A percentile compares a stretch with the other conserved stretches of the same genome.
Conservation (phyloP, 2,329 filamentous ascomycete species). For the Rutstroemia sp. region DNA sequence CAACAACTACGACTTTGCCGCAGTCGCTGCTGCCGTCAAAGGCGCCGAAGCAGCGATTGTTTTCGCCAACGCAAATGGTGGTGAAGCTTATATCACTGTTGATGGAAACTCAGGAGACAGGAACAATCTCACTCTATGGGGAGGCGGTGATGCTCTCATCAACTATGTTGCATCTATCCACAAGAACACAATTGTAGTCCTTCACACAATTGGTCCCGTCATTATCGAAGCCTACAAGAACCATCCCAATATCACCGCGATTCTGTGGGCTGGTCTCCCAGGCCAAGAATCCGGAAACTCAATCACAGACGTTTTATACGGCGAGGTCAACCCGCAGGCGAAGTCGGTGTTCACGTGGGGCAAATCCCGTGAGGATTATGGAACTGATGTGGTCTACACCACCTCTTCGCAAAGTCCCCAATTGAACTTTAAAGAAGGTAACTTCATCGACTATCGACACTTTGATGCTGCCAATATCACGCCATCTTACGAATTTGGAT, state of each 20-base stretch:
- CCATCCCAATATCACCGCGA: constrained; percentile 73
- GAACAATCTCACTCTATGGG: constrained; percentile 88
- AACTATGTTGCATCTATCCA: constrained; percentile 68
- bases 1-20: constrained; percentile 59
- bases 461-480: constrained; percentile 59
- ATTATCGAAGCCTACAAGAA: constrained; percentile 68
- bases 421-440: constrained; percentile 65
- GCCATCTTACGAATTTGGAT: constrained; percentile 76
- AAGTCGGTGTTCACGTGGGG: constrained; percentile 80
- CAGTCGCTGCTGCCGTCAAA: constrained; percentile 52
- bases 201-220: constrained; percentile 79
- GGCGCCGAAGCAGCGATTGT: constrained; percentile 66
- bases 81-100: constrained; percentile 78
- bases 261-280: constrained; percentile 76
- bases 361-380: constrained; percentile 40
- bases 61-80: constrained; percentile 81
- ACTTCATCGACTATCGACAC: constrained; percentile 74
- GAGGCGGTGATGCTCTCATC: constrained; percentile 72
- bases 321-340: constrained; percentile 67
- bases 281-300: constrained; percentile 79
- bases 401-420: constrained; percentile 62
- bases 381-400: constrained; percentile 38
- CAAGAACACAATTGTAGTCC: constrained; percentile 86
- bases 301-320: constrained; percentile 77
- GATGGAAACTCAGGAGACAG: constrained; percentile 83